A percentile compares a stretch with the other conserved stretches of the same genome.
phyloP scores from a whole-genome alignment of 441 rosid species.

The Erodium trifolium region DNA sequence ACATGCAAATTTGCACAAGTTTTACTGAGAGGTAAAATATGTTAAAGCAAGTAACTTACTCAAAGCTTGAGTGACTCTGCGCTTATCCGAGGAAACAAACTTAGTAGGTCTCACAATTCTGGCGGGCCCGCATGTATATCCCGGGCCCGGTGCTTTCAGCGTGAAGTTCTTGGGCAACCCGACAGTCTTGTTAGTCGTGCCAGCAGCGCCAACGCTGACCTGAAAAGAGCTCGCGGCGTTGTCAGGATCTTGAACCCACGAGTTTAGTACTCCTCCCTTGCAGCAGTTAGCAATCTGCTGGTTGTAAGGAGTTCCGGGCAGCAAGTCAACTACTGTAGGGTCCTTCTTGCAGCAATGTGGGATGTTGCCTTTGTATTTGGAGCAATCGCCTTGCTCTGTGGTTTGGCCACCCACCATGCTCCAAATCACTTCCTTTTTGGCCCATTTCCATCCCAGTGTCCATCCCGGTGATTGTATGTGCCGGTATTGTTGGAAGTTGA shows the following conservation, averaged over 20 bases:
- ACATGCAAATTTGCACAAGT: too few relatives aligned
- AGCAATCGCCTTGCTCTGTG: too few relatives aligned
- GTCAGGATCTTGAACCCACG: constrained; percentile 40
- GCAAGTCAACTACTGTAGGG: too few relatives aligned
- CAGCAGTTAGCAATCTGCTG: constrained; percentile 52
- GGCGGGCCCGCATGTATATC: constrained; percentile 83
- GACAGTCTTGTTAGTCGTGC: constrained; percentile 65
- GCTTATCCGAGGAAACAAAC: constrained; percentile 52
- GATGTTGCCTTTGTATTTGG: too few relatives aligned
- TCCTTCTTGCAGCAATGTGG: too few relatives aligned
- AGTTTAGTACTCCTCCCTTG: constrained; percentile 47
- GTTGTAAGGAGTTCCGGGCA: too few relatives aligned
- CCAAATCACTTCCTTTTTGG: constrained; percentile 66
- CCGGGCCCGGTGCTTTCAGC: constrained; percentile 70
- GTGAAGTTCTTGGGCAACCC: constrained; percentile 85
- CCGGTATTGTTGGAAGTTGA: constrained; percentile 57
- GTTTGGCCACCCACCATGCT: constrained; percentile 37
- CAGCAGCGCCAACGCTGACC: constrained; percentile 60
- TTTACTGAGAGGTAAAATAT: too few relatives aligned
- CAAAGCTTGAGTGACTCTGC: constrained; percentile 61
- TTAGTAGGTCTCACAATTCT: constrained; percentile 53
- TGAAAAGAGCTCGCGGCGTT: constrained; percentile 56
- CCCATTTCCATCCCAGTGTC: constrained; percentile 70
- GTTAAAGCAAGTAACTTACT: constrained; percentile 39
- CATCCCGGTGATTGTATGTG: constrained; percentile 58